Evolutionary conservation across 345 rosid genomes (phyloP).

Genomic region (Eucalyptus regnans): DNA sequence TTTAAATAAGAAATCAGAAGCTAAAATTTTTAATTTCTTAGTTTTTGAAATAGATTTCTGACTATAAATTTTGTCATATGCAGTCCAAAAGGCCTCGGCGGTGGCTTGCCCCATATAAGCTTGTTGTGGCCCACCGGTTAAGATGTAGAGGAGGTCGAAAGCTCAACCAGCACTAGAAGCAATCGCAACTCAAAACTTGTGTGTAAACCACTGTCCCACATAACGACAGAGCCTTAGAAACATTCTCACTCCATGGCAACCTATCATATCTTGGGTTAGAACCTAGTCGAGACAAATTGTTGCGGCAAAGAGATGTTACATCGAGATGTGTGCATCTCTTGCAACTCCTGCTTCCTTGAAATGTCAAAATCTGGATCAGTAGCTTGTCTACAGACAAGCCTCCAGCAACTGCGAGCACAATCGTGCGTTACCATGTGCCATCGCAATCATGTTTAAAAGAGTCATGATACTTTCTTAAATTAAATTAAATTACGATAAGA

Average conservation of each 20-base stretch:
- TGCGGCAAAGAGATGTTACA: neutral
- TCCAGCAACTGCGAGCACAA: neutral
- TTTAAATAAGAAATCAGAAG: too few relatives aligned
- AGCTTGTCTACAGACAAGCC: neutral
- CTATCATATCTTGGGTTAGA: neutral
- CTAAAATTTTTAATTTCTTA: too few relatives aligned
- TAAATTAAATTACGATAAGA: neutral
- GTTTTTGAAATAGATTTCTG: too few relatives aligned
- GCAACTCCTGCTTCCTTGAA: neutral
- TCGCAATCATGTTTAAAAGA: neutral
- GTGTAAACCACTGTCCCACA: neutral
- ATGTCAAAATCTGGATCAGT: neutral
- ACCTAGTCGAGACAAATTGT: neutral
- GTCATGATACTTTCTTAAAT: neutral
- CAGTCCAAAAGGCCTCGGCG: too few relatives aligned
- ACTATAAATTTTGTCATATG: too few relatives aligned
- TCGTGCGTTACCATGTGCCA: neutral
- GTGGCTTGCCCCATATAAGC: neutral
- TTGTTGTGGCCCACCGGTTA: rapidly evolving
- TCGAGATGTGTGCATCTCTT: neutral
- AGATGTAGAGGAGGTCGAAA: neutral
- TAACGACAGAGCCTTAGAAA: neutral
- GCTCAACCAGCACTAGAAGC: neutral
- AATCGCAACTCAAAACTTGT: neutral
- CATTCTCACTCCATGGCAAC: neutral